Evolutionary conservation across 2,329 filamentous ascomycete genomes (phyloP).

Genomic region (Aplosporella prunicola): DNA sequence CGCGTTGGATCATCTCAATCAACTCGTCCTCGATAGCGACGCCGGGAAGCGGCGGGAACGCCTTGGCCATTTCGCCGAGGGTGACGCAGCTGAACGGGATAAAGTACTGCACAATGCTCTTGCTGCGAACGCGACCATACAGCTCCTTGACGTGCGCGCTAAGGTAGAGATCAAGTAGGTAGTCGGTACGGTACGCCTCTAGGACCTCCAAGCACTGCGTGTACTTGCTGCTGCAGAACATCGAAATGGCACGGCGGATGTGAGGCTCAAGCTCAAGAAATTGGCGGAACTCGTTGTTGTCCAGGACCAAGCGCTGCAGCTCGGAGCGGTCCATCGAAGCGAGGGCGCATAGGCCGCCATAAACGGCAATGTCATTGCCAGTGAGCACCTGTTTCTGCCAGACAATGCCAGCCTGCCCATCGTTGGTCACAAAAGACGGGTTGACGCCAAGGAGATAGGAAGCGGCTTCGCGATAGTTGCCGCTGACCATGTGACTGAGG

Average conservation of each 20-base stretch:
- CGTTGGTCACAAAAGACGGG: conserved; percentile 34
- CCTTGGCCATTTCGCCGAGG: conserved; percentile 63
- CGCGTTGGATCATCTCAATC: conserved; percentile 63
- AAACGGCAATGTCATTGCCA: conserved; percentile 82
- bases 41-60: conserved; percentile 56
- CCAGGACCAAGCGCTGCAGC: conserved; percentile 66
- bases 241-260: conserved; percentile 78
- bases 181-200: conserved; percentile 73
- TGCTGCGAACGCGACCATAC: conserved; percentile 68
- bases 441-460: conserved; percentile 58
- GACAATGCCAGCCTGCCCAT: conserved; percentile 39
- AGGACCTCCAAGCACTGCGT: conserved; percentile 74
- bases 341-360: conserved; percentile 81
- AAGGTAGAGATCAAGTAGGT: conserved; percentile 81
- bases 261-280: conserved; percentile 92
- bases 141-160: conserved; percentile 61
- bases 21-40: conserved; percentile 61
- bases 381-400: conserved; percentile 64
- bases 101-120: conserved; percentile 90
- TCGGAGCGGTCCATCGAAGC: conserved; percentile 77
- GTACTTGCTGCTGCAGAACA: conserved; percentile 88
- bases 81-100: conserved; percentile 83
- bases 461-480: conserved; percentile 59
- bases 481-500: conserved; percentile 49
- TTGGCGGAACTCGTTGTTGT: conserved; percentile 74